Conservation (phyloP, 108 stramenopile species). For the Pseudonitzschia pungens region DNA sequence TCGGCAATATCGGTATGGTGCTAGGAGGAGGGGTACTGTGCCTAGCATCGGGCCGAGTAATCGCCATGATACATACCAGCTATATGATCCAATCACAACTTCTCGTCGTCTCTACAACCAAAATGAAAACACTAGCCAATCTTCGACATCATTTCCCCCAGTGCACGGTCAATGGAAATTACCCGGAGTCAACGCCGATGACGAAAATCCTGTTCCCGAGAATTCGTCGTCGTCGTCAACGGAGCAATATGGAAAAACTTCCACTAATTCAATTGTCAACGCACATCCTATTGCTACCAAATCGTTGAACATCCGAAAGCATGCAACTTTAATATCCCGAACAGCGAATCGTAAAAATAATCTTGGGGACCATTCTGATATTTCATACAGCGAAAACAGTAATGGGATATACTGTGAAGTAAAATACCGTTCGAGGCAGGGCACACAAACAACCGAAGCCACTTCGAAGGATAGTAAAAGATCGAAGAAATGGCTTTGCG, state of each 20-base stretch:
- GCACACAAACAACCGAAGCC: background rate
- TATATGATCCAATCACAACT: background rate
- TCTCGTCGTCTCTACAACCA: background rate
- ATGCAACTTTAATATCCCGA: background rate
- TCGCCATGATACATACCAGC: background rate
- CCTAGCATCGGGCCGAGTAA: background rate
- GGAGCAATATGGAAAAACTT: too few species aligned
- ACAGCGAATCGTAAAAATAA: background rate
- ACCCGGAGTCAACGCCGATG: background rate
- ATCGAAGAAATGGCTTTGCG: slow-evolving; percentile 19
- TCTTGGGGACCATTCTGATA: background rate
- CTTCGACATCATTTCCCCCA: background rate
- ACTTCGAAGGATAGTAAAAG: background rate
- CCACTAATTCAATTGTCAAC: too few species aligned
- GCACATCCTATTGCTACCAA: background rate
- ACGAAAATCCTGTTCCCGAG: background rate
- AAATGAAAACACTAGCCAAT: background rate
- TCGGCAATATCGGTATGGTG: background rate
- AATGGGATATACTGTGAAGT: background rate
- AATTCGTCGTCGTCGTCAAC: too few species aligned
- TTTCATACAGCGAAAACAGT: background rate
- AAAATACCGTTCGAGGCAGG: background rate
- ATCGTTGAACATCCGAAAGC: background rate
- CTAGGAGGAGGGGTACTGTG: background rate
- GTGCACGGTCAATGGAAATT: background rate